Evolutionary conservation across 805 yeast species (phyloP).

Genomic region (baker's yeast (Saccharomyces cerevisiae)): DNA sequence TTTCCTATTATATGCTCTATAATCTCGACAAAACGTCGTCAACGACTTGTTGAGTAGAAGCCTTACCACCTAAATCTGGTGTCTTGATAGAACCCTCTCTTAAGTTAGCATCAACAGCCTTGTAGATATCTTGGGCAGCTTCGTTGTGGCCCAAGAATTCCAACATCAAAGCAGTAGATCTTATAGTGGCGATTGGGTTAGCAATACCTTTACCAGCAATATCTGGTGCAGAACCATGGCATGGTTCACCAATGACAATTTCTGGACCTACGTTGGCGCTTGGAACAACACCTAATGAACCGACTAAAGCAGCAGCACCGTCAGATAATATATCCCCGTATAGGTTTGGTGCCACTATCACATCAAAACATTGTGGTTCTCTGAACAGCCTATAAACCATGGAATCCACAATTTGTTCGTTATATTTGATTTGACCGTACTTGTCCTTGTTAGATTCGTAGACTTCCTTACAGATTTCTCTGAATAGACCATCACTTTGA

Average conservation of each 20-base stretch:
- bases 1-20: constrained; percentile 1
- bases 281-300: constrained; percentile 96
- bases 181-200: constrained; percentile 95
- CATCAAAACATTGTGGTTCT: constrained; percentile 95
- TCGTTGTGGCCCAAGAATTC: constrained; percentile 89
- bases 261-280: constrained; percentile 94
- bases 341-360: constrained; percentile 95
- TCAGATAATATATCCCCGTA: constrained; percentile 96
- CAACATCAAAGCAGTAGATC: constrained; percentile 95
- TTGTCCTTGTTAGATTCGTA: constrained; percentile 45
- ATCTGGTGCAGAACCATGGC: constrained; percentile 99
- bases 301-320: constrained; percentile 97
- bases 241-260: constrained; percentile 97
- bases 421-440: constrained; percentile 56
- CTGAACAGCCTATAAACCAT: constrained; percentile 99
- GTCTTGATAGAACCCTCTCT: constrained; percentile 67
- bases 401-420: constrained; percentile 97
- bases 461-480: constrained; percentile 58
- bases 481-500: constrained; percentile 88
- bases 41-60: constrained; percentile 79
- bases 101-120: constrained; percentile 91
- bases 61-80: constrained; percentile 91
- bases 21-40: constrained; percentile 57
- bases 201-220: constrained; percentile 92
- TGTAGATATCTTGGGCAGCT: constrained; percentile 86